phyloP scores from a whole-genome alignment of 2,329 filamentous ascomycete species.

The Neophaeococcomyces mojaviensis region DNA sequence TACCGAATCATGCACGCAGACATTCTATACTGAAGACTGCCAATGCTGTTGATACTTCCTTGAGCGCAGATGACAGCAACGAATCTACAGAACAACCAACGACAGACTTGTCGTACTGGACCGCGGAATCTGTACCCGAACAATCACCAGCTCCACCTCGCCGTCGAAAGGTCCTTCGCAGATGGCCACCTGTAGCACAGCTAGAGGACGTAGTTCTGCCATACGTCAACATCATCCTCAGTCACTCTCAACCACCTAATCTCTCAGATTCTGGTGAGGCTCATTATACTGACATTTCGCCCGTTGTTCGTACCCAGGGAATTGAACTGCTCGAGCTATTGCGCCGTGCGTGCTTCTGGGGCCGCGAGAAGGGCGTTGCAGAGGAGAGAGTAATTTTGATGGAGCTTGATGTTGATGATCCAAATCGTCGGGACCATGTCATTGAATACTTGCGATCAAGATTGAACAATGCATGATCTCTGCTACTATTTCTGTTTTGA shows the following conservation, averaged over 20 bases:
- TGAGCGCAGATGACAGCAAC: background rate
- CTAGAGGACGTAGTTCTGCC: constrained; percentile 19
- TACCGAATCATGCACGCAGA: background rate
- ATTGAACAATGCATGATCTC: background rate
- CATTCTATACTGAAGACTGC: background rate
- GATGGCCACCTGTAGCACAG: constrained; percentile 17
- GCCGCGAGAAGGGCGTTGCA: constrained; percentile 32
- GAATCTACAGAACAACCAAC: background rate
- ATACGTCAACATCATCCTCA: constrained; percentile 15
- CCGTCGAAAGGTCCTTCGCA: constrained; percentile 19
- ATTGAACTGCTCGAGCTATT: constrained; percentile 36
- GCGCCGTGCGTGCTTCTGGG: constrained; percentile 38
- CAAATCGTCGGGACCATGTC: background rate
- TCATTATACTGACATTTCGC: constrained; percentile 7
- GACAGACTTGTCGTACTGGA: background rate
- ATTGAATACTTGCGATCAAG: background rate
- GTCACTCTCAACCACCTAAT: background rate
- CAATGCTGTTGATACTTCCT: background rate
- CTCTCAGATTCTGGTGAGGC: background rate
- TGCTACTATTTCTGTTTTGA: no score
- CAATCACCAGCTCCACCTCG: constrained; percentile 1
- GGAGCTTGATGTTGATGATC: background rate
- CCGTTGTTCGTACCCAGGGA: constrained; percentile 31
- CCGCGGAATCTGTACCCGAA: background rate
- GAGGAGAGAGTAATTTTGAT: constrained; percentile 29